These are phyloP conservation scores for Eurotiales sp. DNA, from an alignment of 2,329 filamentous ascomycete genomes.

Conservation along the genomic window DNA sequence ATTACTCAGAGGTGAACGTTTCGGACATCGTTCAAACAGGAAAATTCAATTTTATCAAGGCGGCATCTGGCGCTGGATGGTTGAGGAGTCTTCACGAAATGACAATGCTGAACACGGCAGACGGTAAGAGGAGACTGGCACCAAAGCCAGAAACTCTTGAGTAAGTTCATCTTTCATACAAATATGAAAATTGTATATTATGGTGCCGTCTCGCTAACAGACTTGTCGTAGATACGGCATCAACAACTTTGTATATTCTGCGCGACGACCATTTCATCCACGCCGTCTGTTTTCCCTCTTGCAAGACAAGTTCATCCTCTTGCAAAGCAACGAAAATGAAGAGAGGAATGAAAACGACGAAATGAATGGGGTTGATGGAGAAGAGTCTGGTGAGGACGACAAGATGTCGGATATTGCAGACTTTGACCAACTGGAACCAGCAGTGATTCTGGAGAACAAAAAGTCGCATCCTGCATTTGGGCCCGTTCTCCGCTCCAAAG, in stretches of 20 bases:
- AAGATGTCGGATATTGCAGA: slow-evolving; percentile 24
- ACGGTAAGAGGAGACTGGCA: slow-evolving; percentile 54
- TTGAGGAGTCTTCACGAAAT: slow-evolving; percentile 66
- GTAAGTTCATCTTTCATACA: slow-evolving; percentile 28
- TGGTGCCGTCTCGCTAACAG: background rate
- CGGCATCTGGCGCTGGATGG: slow-evolving; percentile 65
- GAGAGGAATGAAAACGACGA: slow-evolving; percentile 25
- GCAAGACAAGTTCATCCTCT: slow-evolving; percentile 44
- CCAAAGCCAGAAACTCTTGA: slow-evolving; percentile 70
- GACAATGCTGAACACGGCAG: slow-evolving; percentile 57
- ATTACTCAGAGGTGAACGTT: slow-evolving; percentile 58
- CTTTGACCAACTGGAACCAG: slow-evolving; percentile 31
- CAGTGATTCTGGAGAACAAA: slow-evolving; percentile 37
- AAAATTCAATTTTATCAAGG: slow-evolving; percentile 61
- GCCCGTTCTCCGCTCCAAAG: slow-evolving; percentile 41
- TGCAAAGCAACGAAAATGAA: slow-evolving; percentile 34
- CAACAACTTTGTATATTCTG: slow-evolving; percentile 65
- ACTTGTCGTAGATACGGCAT: slow-evolving; percentile 55
- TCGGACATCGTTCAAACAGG: slow-evolving; percentile 63
- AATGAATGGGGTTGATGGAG: slow-evolving; percentile 22
- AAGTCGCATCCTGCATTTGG: slow-evolving; percentile 33
- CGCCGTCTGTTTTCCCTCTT: slow-evolving; percentile 38
- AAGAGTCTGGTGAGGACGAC: slow-evolving; percentile 9
- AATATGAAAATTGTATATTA: background rate
- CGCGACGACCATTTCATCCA: slow-evolving; percentile 51